These are phyloP conservation scores for Microbotryum saponariae DNA, from an alignment of 1,284 basidiomycete genomes.

Conservation along the genomic window DNA sequence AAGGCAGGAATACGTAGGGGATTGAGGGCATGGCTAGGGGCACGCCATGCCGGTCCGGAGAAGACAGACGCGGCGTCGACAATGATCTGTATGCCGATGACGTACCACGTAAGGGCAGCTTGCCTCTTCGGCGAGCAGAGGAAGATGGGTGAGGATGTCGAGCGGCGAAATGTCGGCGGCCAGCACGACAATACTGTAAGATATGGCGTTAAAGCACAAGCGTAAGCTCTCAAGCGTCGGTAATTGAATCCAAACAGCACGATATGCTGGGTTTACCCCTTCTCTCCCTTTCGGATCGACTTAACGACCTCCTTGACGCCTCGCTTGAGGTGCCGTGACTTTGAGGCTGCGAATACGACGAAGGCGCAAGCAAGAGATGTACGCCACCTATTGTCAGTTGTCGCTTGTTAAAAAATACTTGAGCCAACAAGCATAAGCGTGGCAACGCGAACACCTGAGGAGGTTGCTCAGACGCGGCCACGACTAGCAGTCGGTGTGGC, in stretches of 20 bases:
- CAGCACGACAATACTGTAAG: conserved; percentile 69
- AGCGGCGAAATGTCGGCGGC: conserved; percentile 97
- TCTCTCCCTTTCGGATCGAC: conserved; percentile 88
- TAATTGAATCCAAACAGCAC: neutral
- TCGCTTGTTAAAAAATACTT: neutral
- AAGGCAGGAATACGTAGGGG: neutral
- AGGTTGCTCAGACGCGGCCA: no score
- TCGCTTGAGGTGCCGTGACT: conserved; percentile 82
- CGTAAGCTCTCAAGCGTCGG: no score
- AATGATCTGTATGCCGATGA: conserved; percentile 10
- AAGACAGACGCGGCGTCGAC: conserved; percentile 29
- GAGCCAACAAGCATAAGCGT: neutral
- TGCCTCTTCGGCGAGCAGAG: conserved; percentile 88
- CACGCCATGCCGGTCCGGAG: no score
- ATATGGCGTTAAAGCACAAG: neutral
- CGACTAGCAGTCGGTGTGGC: no score
- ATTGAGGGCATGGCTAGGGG: conserved; percentile 36
- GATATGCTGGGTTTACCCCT: conserved; percentile 55
- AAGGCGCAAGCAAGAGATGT: neutral
- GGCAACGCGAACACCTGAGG: no score
- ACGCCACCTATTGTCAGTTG: neutral
- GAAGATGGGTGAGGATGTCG: conserved; percentile 96
- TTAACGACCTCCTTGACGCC: conserved; percentile 97
- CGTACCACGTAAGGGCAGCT: conserved; percentile 76
- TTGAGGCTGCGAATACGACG: conserved; percentile 56